phyloP scores from a whole-genome alignment of 805 yeast species.

The Yarrowia porcina region DNA sequence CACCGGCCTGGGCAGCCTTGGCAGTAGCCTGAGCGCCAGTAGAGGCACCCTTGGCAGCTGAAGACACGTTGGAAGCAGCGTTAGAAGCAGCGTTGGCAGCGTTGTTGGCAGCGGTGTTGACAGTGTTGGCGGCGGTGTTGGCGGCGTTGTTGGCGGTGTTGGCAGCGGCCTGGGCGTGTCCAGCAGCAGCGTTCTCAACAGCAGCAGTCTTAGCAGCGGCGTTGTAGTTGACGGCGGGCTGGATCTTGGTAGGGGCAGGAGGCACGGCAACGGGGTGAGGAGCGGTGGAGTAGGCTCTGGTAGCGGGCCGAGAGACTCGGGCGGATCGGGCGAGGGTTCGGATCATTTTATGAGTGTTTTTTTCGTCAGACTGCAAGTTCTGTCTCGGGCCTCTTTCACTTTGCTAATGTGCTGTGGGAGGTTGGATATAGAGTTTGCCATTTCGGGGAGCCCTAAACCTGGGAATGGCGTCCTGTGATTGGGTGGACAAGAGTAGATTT shows the following conservation, averaged over 20 bases:
- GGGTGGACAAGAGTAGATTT: background rate
- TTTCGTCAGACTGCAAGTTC: background rate
- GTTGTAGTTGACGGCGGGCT: background rate
- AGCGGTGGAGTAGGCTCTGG: slow-evolving; percentile 22
- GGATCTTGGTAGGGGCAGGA: slow-evolving; percentile 23
- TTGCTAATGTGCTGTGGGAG: slow-evolving; percentile 18
- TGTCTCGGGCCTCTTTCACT: slow-evolving; percentile 13
- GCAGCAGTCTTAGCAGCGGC: background rate
- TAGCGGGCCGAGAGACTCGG: slow-evolving; percentile 14
- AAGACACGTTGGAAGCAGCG: background rate
- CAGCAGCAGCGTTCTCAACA: background rate
- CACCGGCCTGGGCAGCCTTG: slow-evolving; percentile 23
- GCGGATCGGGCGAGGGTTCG: slow-evolving; percentile 23
- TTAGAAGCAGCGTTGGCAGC: background rate
- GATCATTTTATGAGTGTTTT: background rate
- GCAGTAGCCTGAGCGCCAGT: slow-evolving; percentile 19
- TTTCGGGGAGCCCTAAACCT: background rate
- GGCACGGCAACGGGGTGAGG: slow-evolving; percentile 25
- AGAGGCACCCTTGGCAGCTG: background rate
- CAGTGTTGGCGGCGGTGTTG: background rate
- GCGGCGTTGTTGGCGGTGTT: background rate
- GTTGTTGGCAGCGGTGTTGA: background rate
- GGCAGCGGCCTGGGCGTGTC: background rate
- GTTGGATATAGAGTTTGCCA: background rate
- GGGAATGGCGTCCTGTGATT: slow-evolving; percentile 8